Base-by-base conservation (phyloP, 306 rosid genomes). In the Cucumis hystrix region DNA sequence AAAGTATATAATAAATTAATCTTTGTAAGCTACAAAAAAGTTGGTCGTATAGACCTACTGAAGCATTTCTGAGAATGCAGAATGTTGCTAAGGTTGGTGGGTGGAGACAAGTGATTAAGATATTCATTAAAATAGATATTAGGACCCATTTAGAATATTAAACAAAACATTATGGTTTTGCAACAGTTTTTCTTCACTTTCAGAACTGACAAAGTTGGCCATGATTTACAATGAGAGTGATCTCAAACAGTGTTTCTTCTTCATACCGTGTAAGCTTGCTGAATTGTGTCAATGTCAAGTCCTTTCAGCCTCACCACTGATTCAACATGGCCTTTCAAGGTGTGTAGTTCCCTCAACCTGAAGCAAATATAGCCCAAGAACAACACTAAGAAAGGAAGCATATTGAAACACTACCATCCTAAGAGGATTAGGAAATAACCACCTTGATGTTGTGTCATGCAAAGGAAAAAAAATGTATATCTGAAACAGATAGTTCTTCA, bases 271-370 rank as follows among this genome's bases (percentile, higher is more conserved):
- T 95, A 95, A 17, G 98, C 88, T 88, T 95, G 98, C 88, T 95
- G 98, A 83, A 95, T 95, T 54, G 98, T 95, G 84, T 92, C 97
- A 17, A 95, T 92, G 84, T 95, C 98, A 0, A 95, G 96, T 16
- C 96, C 96, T 90, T 92, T 95, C 90, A 89, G 85, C 80, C 97
- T 90, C 96, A 95, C 98, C 73, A 95, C 98, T 23, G 97, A 92
- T 84, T 95, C 98, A 43, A 95, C 98, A 28, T 95, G 98, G 45
- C 98, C 98, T 75, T 95, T 95, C 55, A 95, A 92, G 65, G 98
- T 95, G 77, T 85, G 88, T 21, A 92, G 92, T 75, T 95, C 98
- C 84, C 97, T 87, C 87, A 95, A 83, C 86, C 97, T 92, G 89
- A 83, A 85, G 10, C 39, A 70, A 43, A 52, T 47, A 41, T 11